Conservation (phyloP, 2,329 filamentous ascomycete species). For the Xylariomycetidae sp. region DNA sequence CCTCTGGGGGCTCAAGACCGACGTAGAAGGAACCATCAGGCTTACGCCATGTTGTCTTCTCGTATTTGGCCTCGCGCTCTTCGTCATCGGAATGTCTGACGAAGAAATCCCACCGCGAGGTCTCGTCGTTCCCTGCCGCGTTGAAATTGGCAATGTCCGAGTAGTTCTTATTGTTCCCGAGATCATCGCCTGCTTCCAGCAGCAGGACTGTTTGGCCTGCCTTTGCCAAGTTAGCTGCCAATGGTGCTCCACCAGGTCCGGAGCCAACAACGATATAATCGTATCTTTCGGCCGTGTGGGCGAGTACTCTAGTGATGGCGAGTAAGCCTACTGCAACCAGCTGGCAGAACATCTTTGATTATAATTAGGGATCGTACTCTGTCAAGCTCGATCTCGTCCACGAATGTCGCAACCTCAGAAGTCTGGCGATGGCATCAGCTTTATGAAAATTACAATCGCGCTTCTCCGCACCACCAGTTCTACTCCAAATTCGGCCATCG, state of each 20-base stretch:
- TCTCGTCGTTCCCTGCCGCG: slow-evolving; percentile 34
- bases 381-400: no score
- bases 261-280: slow-evolving; percentile 48
- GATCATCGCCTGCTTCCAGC: slow-evolving; percentile 52
- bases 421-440: no score
- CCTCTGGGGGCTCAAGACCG: slow-evolving; percentile 26
- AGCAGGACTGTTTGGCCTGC: slow-evolving; percentile 50
- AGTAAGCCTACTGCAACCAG: slow-evolving; percentile 13
- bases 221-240: slow-evolving; percentile 49
- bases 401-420: no score
- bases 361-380: no score
- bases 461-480: no score
- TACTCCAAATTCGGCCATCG: no score
- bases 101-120: slow-evolving; percentile 50
- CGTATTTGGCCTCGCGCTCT: slow-evolving; percentile 40
- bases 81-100: slow-evolving; percentile 52
- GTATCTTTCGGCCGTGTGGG: slow-evolving; percentile 14
- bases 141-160: slow-evolving; percentile 30
- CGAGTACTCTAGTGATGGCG: slow-evolving; percentile 9
- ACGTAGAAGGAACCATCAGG: slow-evolving; percentile 27
- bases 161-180: slow-evolving; percentile 26
- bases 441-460: no score
- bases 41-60: slow-evolving; percentile 25
- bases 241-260: slow-evolving; percentile 48
- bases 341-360: slow-evolving; percentile 17